Evolutionary conservation across 306 rosid species (phyloP), one percentile per base, ranked within the genome.

Genomic region (Luffa aegyptiaca): DNA sequence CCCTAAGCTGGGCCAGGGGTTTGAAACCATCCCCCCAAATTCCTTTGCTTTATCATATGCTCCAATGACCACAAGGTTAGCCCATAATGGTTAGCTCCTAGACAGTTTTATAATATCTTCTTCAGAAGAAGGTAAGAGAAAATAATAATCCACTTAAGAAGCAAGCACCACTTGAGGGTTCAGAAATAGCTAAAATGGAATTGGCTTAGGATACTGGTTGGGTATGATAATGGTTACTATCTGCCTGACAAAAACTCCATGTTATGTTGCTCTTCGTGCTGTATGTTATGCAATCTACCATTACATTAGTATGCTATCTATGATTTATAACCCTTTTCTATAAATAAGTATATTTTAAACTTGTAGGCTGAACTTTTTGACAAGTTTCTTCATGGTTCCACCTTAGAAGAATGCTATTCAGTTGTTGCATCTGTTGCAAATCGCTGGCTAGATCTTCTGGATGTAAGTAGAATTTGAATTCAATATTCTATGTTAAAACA

Each of bases 401-500:
- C 97, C 52, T 77, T 95, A 73, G 93, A 90, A 75, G 96, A 91
- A 83, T 95, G 98, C 86, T 95, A 95, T 89, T 88, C 95, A 45
- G 92, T 90, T 51, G 98, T 95, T 3, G 97, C 98, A 80, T 79
- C 90, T 78, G 97, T 91, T 51, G 97, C 98, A 86, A 90, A 95
- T 52, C 84, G 88, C 79, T 95, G 98, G 98, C 97, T 95, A 52
- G 98, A 92, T 88, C 97, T 92, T 85, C 97, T 95, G 85, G 98
- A 95, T 90, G 98, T 95, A 92, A 36, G 97, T 72, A 59, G 84
- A 76, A 45, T 48, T 66, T 70, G 21, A 75, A 78, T 82, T 72
- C 59, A 26, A 13, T 46, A 72, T 72, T 69, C 57, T 12, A 71
- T 46, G 58, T 46, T 44, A 44, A 44, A 44, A 70, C 53, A 44